Evolutionary conservation across 352 stramenopile genomes (phyloP).

Genomic region (Phytophthora hybrid): DNA sequence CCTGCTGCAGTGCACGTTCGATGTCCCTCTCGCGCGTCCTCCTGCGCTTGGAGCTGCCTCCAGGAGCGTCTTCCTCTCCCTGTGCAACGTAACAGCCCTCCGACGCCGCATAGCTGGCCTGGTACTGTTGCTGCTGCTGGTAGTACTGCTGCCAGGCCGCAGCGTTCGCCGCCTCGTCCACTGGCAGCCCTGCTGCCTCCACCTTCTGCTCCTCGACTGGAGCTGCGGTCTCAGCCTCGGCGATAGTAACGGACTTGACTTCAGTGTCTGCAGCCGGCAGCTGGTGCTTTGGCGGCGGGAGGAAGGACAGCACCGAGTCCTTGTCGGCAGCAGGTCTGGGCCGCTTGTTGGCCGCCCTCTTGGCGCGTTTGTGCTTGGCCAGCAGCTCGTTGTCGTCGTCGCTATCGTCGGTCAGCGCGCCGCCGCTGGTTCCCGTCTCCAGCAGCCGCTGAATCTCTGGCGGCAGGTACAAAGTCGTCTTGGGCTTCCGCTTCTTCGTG

Average conservation of each 20-base stretch:
- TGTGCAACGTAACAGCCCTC: conserved; percentile 46
- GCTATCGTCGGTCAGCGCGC: conserved; percentile 39
- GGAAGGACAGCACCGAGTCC: conserved; percentile 56
- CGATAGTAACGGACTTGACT: not conserved
- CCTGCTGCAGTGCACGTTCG: conserved; percentile 73
- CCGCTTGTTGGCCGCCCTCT: conserved; percentile 48
- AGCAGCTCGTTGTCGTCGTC: conserved; percentile 56
- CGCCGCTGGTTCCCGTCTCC: conserved; percentile 35
- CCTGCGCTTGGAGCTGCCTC: conserved; percentile 58
- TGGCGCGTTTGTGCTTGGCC: conserved; percentile 59
- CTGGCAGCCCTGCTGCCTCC: conserved; percentile 15
- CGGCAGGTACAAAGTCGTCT: conserved; percentile 59
- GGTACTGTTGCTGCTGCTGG: conserved; percentile 47
- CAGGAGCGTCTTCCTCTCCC: conserved; percentile 37
- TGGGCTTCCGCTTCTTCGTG: conserved; percentile 50
- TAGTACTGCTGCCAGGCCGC: conserved; percentile 54
- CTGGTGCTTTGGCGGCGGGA: conserved; percentile 67
- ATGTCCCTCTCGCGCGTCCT: conserved; percentile 72
- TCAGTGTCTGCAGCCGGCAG: conserved; percentile 27
- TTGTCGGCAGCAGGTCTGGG: conserved; percentile 17
- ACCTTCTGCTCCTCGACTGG: conserved; percentile 6
- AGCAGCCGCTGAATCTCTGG: conserved; percentile 67
- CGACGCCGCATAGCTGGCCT: conserved; percentile 32
- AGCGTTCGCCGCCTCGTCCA: conserved; percentile 29
- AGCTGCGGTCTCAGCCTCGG: not conserved